phyloP scores from a whole-genome alignment of 1,284 basidiomycete genomes.

The Trametes versicolor region DNA sequence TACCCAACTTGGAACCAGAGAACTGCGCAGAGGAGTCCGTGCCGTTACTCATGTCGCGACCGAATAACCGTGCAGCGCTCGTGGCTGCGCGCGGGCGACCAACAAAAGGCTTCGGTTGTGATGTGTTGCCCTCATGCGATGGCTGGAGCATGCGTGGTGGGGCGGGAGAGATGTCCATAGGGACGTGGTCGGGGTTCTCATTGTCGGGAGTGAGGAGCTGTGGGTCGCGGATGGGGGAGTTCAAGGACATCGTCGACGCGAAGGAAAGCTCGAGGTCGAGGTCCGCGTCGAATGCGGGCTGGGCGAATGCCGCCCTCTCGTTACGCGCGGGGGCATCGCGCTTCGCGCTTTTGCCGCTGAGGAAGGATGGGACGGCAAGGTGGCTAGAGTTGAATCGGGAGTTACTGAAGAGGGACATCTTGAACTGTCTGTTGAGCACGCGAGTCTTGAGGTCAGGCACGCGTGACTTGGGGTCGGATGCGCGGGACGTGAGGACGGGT shows the following conservation, averaged over 20 bases:
- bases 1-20: constrained; percentile 49
- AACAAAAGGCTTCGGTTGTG: constrained; percentile 21
- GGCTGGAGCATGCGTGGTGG: constrained; percentile 49
- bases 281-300: constrained; percentile 62
- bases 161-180: constrained; percentile 85
- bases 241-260: constrained; percentile 80
- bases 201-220: constrained; percentile 56
- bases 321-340: constrained; percentile 51
- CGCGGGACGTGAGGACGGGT: too few relatives aligned
- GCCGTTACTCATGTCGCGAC: constrained; percentile 72
- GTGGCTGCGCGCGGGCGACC: constrained; percentile 41
- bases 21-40: constrained; percentile 35
- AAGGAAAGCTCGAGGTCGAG: constrained; percentile 79
- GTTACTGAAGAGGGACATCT: constrained; percentile 40
- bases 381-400: constrained; percentile 52
- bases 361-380: constrained; percentile 61
- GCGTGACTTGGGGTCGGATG: constrained; percentile 29
- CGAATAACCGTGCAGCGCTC: constrained; percentile 71
- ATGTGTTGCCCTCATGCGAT: constrained; percentile 13
- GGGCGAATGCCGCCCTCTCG: constrained; percentile 69
- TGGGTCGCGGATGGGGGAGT: constrained; percentile 67
- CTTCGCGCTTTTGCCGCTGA: constrained; percentile 58
- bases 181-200: constrained; percentile 54
- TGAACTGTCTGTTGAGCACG: constrained; percentile 33
- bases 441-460: constrained; percentile 31